A percentile compares a stretch with the other conserved stretches of the same genome.
Evolutionary conservation across 2,329 filamentous ascomycete genomes (phyloP).

Genomic region (Verticillium zaregamsianum): DNA sequence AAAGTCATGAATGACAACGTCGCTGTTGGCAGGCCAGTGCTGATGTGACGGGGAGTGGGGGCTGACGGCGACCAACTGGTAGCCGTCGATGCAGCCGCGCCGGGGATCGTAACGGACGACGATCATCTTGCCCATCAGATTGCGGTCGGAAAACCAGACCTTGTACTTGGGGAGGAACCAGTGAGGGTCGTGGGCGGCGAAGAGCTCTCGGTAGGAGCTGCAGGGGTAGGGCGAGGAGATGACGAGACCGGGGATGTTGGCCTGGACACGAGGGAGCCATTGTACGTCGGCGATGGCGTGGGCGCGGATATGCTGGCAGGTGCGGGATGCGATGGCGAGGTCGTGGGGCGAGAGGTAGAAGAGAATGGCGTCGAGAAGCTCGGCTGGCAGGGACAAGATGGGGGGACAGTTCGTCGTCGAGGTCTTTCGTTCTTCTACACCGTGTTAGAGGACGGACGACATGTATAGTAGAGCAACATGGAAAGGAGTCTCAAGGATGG

Average conservation of each 20-base stretch:
- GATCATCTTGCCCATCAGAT: conserved; percentile 70
- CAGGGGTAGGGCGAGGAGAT: conserved; percentile 56
- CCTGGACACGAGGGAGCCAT: conserved; percentile 69
- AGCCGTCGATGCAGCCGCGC: conserved; percentile 74
- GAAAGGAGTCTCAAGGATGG: neutral
- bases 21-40: conserved; percentile 60
- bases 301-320: conserved; percentile 56
- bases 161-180: conserved; percentile 82
- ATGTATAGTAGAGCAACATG: neutral
- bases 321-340: conserved; percentile 54
- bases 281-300: conserved; percentile 63
- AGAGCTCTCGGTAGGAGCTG: conserved; percentile 66
- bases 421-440: neutral
- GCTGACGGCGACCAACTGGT: conserved; percentile 67
- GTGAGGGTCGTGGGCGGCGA: conserved; percentile 67
- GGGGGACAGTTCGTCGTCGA: neutral
- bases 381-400: conserved; percentile 61
- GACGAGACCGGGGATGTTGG: conserved; percentile 54
- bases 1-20: conserved; percentile 70
- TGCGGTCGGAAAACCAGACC: conserved; percentile 79
- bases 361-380: conserved; percentile 72
- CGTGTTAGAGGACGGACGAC: neutral
- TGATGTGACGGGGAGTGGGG: conserved; percentile 45
- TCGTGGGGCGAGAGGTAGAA: conserved; percentile 60
- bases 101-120: conserved; percentile 71